Base-by-base conservation (phyloP, 2,329 filamentous ascomycete genomes). In the Xylaria sp. region DNA sequence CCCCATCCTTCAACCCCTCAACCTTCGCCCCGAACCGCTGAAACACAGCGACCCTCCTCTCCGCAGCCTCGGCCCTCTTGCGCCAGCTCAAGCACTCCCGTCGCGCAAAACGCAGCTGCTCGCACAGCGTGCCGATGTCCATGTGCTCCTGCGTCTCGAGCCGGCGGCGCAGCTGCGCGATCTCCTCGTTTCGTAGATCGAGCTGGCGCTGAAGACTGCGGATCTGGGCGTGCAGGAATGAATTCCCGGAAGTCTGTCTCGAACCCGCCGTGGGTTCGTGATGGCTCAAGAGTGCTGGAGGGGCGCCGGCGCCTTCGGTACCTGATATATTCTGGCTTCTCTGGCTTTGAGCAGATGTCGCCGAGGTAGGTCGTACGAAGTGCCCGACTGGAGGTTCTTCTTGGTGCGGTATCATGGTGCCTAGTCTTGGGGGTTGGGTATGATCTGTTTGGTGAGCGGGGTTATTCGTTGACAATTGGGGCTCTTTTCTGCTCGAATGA, bases 31-130 rank as follows among this genome's bases (percentile, higher is more conserved):
- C 81, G 67, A 85, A 83, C 50, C 79, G 77, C 74, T 87, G 82
- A 67, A 87, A 83, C 28, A 84, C 81, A 3, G 82, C 80, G 20
- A 89, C 75, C 58, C 85, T 82, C 69, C 79, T 82, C 79, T 91
- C 88, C 0, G 88, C 88, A 3, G 82, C 80, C 73, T 88, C 83
- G 0, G 89, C 89, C 39, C 87, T 81, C 39, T 81, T 82, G 70
- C 82, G 85, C 89, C 89, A 91, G 69, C 79, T 82, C 37, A 79
- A 74, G 41, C 80, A 76, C 56, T 87, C 84, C 41, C 79, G 76
- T 60, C 81, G 82, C 3, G 81, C 77, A 23, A 80, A 78, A 23
- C 83, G 78, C 54, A 90, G 74, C 71, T 87, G 81, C 71, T 87
- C 84, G 63, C 82, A 83, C 63, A 89, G 73, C 4, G 81, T 82